Conservation (phyloP, 805 yeast species). For the Starmerella geochares region DNA sequence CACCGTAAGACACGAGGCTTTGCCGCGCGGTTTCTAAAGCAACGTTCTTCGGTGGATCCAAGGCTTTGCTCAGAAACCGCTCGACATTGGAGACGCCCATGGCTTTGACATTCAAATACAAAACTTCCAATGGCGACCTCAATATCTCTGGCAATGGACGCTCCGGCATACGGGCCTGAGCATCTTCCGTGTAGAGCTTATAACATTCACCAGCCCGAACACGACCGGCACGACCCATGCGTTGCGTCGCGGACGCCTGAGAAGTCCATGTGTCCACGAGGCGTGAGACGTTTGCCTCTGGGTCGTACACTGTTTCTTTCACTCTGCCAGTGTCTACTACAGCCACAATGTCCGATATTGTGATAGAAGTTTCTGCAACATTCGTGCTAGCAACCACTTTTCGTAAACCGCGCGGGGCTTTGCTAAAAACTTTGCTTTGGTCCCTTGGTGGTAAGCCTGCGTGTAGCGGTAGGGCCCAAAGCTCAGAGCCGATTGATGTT, state of each 20-base stretch:
- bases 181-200: conserved; percentile 59
- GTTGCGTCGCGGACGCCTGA: conserved; percentile 75
- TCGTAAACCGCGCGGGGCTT: conserved; percentile 45
- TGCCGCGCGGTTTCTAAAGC: conserved; percentile 45
- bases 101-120: conserved; percentile 73
- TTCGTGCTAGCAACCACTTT: conserved; percentile 85
- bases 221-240: conserved; percentile 99
- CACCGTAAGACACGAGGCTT: conserved; percentile 60
- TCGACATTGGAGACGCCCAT: conserved; percentile 74
- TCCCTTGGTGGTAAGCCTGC: conserved; percentile 77
- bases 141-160: conserved; percentile 85
- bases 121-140: conserved; percentile 70
- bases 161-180: conserved; percentile 49
- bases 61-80: conserved; percentile 57
- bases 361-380: conserved; percentile 94
- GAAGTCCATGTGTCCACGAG: conserved; percentile 80
- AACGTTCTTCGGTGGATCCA: conserved; percentile 64
- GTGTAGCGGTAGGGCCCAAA: conserved; percentile 64
- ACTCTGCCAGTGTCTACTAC: conserved; percentile 84
- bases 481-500: conserved; percentile 26
- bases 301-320: conserved; percentile 63
- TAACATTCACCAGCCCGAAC: conserved; percentile 72
- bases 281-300: conserved; percentile 55
- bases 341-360: conserved; percentile 88
- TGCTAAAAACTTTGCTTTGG: conserved; percentile 63